Conservation (phyloP, 495 filamentous ascomycete genomes). For the Aspergillus nidulans region DNA sequence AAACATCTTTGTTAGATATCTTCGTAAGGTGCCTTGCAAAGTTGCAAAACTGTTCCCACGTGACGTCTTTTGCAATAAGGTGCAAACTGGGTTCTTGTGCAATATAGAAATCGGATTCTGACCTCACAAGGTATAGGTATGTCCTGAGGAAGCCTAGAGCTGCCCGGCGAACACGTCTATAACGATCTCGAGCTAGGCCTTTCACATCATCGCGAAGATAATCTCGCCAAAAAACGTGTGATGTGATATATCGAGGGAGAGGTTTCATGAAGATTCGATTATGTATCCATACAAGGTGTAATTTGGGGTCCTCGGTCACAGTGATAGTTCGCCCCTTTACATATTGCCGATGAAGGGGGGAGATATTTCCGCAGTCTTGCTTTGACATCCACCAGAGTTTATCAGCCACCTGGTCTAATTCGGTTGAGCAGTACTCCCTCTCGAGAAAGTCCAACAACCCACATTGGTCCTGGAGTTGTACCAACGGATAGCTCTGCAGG, state of each 20-base stretch:
- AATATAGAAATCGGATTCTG: constrained; percentile 36
- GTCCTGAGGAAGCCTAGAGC: constrained; percentile 40
- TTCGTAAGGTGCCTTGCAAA: not conserved
- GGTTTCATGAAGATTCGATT: constrained; percentile 55
- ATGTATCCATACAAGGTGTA: constrained; percentile 55
- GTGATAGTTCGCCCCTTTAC: constrained; percentile 42
- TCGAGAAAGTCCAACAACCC: too few species aligned
- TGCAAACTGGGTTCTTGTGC: constrained; percentile 21
- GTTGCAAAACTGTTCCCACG: not conserved
- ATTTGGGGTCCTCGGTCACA: constrained; percentile 40
- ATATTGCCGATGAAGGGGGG: constrained; percentile 36
- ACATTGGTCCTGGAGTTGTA: too few species aligned
- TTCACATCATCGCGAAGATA: constrained; percentile 12
- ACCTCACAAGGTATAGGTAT: constrained; percentile 33
- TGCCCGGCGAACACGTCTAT: not conserved
- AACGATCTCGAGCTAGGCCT: too few species aligned
- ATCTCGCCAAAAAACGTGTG: constrained; percentile 40
- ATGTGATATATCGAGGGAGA: constrained; percentile 48
- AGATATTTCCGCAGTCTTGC: constrained; percentile 23
- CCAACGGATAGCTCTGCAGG: too few species aligned
- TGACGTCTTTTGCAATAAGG: not conserved
- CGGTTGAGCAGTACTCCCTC: too few species aligned
- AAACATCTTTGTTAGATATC: constrained; percentile 10
- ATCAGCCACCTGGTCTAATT: too few species aligned
- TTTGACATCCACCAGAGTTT: constrained; percentile 34